These are phyloP conservation scores for Ruellia speciosa DNA, from an alignment of 305 asterid species.

Conservation along the genomic window DNA sequence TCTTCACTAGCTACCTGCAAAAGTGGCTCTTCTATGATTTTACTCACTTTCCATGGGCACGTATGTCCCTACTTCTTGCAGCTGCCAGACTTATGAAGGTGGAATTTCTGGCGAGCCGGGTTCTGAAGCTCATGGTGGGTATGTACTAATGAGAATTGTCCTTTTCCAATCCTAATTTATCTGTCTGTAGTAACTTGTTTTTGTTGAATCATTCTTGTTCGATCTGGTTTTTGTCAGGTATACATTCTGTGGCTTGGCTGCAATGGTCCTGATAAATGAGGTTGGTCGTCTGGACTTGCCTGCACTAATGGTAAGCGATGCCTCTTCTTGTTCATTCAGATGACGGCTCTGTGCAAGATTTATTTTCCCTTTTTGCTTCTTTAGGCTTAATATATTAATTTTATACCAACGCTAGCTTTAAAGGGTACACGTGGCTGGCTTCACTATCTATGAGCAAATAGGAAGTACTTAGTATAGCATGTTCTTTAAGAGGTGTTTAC, in stretches of 20 bases:
- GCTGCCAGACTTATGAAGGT: slow-evolving; percentile 98
- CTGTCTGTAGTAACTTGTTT: slow-evolving; percentile 1
- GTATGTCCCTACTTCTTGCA: slow-evolving; percentile 26
- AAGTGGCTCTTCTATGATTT: slow-evolving; percentile 15
- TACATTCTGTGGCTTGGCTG: slow-evolving; percentile 91
- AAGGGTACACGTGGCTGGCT: too few species aligned
- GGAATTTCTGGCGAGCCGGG: slow-evolving; percentile 96
- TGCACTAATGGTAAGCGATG: slow-evolving; percentile 53
- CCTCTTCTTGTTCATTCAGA: too few species aligned
- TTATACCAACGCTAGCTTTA: too few species aligned
- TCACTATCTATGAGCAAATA: too few species aligned
- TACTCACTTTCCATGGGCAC: slow-evolving; percentile 10
- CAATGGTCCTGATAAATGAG: slow-evolving; percentile 85
- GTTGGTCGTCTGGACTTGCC: slow-evolving; percentile 74
- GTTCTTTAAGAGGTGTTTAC: too few species aligned
- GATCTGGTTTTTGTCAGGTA: slow-evolving; percentile 44
- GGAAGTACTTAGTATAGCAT: too few species aligned
- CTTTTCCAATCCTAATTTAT: slow-evolving; percentile 7
- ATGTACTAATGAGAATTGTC: slow-evolving; percentile 26
- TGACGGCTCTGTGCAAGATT: too few species aligned
- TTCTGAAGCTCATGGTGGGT: slow-evolving; percentile 99
- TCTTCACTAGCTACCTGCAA: slow-evolving; percentile 12
- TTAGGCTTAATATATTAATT: too few species aligned
- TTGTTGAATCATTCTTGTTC: neutral
- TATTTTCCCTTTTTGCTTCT: too few species aligned